Conservation (phyloP, 306 rosid species). For the Gynostemma pentaphyllum region DNA sequence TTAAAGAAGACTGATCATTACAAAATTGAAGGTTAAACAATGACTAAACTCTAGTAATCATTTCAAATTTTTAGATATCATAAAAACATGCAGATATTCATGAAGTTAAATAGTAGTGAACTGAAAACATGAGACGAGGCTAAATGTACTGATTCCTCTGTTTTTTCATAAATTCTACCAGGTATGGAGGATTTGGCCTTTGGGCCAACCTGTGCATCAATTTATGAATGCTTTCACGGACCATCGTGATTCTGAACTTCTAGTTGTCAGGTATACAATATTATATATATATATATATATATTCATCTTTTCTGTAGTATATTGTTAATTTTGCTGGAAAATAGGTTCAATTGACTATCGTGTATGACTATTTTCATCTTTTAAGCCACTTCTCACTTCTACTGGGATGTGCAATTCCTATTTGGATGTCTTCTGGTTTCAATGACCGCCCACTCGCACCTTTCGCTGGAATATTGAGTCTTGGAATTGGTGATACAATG, state of each 20-base stretch:
- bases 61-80: no score
- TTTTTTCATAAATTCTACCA: constrained; percentile 14
- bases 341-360: constrained; percentile 12
- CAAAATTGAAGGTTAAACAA: neutral
- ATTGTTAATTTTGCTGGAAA: constrained; percentile 9
- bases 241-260: constrained; percentile 90
- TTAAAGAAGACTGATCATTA: neutral
- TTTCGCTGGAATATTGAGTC: constrained; percentile 89
- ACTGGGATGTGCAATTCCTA: constrained; percentile 90
- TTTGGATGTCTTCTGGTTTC: constrained; percentile 87
- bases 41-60: no score
- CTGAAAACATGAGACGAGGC: neutral
- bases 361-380: constrained; percentile 18
- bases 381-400: constrained; percentile 84
- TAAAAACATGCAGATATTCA: neutral
- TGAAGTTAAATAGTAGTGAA: neutral
- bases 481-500: constrained; percentile 97
- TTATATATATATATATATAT: no score
- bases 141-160: neutral
- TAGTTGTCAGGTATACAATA: constrained; percentile 62
- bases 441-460: constrained; percentile 86
- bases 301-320: neutral
- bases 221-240: constrained; percentile 97
- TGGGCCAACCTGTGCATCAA: constrained; percentile 63
- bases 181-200: constrained; percentile 96